A percentile compares a stretch with the other conserved stretches of the same genome.
These are phyloP conservation scores for Elaeis oleifera DNA, from an alignment of 202 grass and related monocot species.

Conservation along the genomic window DNA sequence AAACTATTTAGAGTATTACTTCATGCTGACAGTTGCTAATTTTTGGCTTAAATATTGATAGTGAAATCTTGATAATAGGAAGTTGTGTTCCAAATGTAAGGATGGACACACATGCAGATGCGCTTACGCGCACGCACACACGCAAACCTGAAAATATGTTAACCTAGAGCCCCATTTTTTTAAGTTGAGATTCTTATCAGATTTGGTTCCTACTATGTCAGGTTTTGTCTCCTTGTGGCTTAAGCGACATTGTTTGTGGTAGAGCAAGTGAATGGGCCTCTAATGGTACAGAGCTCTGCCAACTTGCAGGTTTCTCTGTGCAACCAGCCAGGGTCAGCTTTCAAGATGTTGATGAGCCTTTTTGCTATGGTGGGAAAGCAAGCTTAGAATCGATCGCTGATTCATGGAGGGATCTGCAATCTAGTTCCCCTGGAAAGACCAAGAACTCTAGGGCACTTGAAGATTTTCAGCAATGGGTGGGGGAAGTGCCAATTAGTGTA, in stretches of 20 bases:
- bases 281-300: constrained; percentile 81
- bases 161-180: neutral
- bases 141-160: neutral
- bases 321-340: constrained; percentile 32
- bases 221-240: constrained; percentile 83
- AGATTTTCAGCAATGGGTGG: constrained; percentile 47
- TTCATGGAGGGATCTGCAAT: constrained; percentile 56
- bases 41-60: too few relatives aligned
- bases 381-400: constrained; percentile 69
- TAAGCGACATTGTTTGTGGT: constrained; percentile 84
- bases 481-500: constrained; percentile 45
- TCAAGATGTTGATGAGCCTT: constrained; percentile 34
- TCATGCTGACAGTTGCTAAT: too few relatives aligned
- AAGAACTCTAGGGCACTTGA: constrained; percentile 35
- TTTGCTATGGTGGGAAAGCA: constrained; percentile 94
- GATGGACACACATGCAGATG: too few relatives aligned
- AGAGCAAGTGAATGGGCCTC: constrained; percentile 72
- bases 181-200: constrained; percentile 3
- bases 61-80: too few relatives aligned
- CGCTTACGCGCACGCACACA: too few relatives aligned
- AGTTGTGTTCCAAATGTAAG: too few relatives aligned
- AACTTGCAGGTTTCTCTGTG: constrained; percentile 69
- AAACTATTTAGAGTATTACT: too few relatives aligned
- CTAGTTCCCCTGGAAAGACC: constrained; percentile 32
- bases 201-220: constrained; percentile 33